A percentile compares a stretch with the other conserved stretches of the same genome.
phyloP scores from a whole-genome alignment of 2,329 filamentous ascomycete species.

The Blastomyces gilchristii region DNA sequence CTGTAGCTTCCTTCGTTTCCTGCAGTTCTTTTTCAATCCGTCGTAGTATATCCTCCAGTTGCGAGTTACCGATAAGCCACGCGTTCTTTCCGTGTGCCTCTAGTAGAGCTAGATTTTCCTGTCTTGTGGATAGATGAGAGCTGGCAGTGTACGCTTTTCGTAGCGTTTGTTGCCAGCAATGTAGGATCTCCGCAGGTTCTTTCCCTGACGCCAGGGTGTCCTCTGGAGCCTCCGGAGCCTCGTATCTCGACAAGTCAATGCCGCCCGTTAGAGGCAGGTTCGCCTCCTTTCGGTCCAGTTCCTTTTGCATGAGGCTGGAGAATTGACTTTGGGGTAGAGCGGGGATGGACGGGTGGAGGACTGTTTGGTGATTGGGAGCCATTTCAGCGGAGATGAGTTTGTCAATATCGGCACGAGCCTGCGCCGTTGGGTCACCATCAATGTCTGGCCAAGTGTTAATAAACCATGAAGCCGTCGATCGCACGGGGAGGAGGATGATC shows the following conservation, averaged over 20 bases:
- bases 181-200: constrained; percentile 24
- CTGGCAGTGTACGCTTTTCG: constrained; percentile 48
- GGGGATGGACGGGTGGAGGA: constrained; percentile 51
- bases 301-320: constrained; percentile 55
- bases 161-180: constrained; percentile 43
- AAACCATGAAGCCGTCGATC: constrained; percentile 2
- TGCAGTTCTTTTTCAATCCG: constrained; percentile 65
- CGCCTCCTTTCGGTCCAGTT: constrained; percentile 57
- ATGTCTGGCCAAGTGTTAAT: constrained; percentile 52
- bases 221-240: constrained; percentile 52
- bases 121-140: constrained; percentile 47
- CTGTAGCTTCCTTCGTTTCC: constrained; percentile 55
- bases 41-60: constrained; percentile 61
- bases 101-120: constrained; percentile 59
- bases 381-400: constrained; percentile 61
- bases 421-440: constrained; percentile 56
- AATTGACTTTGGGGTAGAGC: constrained; percentile 46
- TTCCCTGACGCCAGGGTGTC: constrained; percentile 27
- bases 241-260: constrained; percentile 74
- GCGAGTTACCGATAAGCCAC: constrained; percentile 78
- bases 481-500: neutral
- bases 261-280: constrained; percentile 49
- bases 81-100: constrained; percentile 78
- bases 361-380: constrained; percentile 36
- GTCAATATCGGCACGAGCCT: constrained; percentile 55